These are phyloP conservation scores for Rhazya stricta DNA, from an alignment of 257 asterid species.

Conservation along the genomic window DNA sequence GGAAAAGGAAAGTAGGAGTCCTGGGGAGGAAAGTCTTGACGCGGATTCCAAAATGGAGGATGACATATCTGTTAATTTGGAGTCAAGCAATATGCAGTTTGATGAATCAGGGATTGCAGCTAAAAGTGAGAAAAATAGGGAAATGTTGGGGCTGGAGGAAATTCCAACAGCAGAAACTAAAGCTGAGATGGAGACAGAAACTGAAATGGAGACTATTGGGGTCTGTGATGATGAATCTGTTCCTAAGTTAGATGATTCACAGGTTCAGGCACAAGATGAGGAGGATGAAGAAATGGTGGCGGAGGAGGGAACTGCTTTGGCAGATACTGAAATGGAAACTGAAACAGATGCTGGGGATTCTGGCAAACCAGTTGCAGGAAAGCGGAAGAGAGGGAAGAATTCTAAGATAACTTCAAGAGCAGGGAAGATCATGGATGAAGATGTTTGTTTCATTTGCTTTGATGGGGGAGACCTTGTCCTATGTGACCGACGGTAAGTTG, in stretches of 20 bases:
- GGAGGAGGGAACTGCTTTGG: slow-evolving; percentile 58
- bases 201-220: slow-evolving; percentile 37
- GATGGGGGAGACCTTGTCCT: slow-evolving; percentile 93
- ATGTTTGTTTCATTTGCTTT: slow-evolving; percentile 96
- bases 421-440: slow-evolving; percentile 62
- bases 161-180: slow-evolving; percentile 25
- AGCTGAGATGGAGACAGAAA: slow-evolving; percentile 34
- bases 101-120: neutral
- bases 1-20: slow-evolving; percentile 23
- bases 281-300: slow-evolving; percentile 52
- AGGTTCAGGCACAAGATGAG: slow-evolving; percentile 43
- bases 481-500: slow-evolving; percentile 79
- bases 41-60: slow-evolving; percentile 19
- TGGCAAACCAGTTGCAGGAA: slow-evolving; percentile 54
- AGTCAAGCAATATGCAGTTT: slow-evolving; percentile 6
- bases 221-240: slow-evolving; percentile 46
- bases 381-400: slow-evolving; percentile 65
- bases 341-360: slow-evolving; percentile 61
- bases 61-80: neutral
- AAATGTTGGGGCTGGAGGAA: slow-evolving; percentile 26
- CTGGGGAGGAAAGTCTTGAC: slow-evolving; percentile 21
- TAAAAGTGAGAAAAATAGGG: slow-evolving; percentile 16
- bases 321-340: slow-evolving; percentile 71
- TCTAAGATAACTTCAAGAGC: slow-evolving; percentile 42
- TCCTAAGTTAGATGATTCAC: slow-evolving; percentile 41